Base-by-base conservation (phyloP, 306 rosid species). In the Vachellia collinsii region DNA sequence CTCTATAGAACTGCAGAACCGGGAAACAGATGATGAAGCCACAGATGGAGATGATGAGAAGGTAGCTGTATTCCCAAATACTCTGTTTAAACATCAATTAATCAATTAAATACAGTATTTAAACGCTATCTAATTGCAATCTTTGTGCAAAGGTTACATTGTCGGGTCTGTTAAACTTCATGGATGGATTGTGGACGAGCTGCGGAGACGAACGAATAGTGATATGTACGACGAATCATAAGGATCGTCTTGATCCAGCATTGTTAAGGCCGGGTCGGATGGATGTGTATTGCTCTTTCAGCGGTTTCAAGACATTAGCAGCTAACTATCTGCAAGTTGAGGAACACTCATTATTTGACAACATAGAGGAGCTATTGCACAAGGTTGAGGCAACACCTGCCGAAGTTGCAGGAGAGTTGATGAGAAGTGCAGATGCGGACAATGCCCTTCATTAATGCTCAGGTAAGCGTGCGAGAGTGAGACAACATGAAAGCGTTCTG, bases 171-270 rank as follows among this genome's bases (percentile, higher is more conserved):
- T 54, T 88, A 72, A 90, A 90, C 88, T 84, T 90, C 87, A 84
- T 84, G 39, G 94, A 86, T 68, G 91, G 92, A 23, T 76, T 92
- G 77, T 92, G 93, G 94, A 86, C 91, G 5, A 88, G 87, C 82
- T 85, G 97, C 59, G 90, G 94, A 68, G 91, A 88, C 19, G 87
- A 87, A 70, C 48, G 87, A 68, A 85, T 88, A 56, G 53, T 92
- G 0, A 85, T 87, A 71, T 87, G 81, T 29, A 88, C 93, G 3
- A 88, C 90, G 1, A 87, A 91, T 23, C 76, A 77, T 83, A 83
- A 86, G 80, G 89, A 87, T 8, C 85, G 82, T 23, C 79, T 88
- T 25, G 91, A 91, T 71, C 89, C 85, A 0, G 93, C 93, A 4
- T 84, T 86, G 78, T 80, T 85, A 77, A 88, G 94, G 51, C 89